Base-by-base conservation (phyloP, 768 basidiomycete species). In the Suillus plorans region DNA sequence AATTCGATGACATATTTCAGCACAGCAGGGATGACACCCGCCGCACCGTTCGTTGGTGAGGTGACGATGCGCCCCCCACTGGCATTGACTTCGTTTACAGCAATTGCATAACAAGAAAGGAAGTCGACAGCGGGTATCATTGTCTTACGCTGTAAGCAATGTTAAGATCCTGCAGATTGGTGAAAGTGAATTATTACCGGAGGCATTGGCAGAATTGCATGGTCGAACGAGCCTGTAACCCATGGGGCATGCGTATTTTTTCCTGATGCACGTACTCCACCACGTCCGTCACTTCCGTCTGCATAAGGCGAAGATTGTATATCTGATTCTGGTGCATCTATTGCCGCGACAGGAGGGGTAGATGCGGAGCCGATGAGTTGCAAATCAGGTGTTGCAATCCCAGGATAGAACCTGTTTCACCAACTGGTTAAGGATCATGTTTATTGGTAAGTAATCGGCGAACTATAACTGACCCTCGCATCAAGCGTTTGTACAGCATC, bases 41-140 rank as follows among this genome's bases (percentile, higher is more conserved):
- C 91, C 0, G 95, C 94, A 52, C 96, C 96, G 72, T 95, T 95
- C 7, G 95, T 96, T 3, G 93, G 96, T 6, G 92, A 92, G 2
- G 96, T 98, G 55, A 99, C 96, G 61, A 99, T 97, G 39, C 96
- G 84, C 0, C 96, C 96, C 0, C 96, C 95, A 37, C 87, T 84
- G 5, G 95, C 95, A 71, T 97, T 97, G 14, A 97, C 95, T 74
- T 97, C 96, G 71, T 97, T 97, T 14, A 95, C 94, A 20, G 94
- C 93, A 62, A 95, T 96, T 3, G 95, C 96, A 76, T 97, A 98
- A 66, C 93, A 94, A 1, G 91, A 92, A 65, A 99, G 79, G 72
- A 95, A 96, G 72, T 99, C 95, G 77, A 99, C 88, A 1, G 94
- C 95, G 0, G 95, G 95, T 60, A 97, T 95, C 69, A 90, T 88